Evolutionary conservation across 768 basidiomycete genomes (phyloP).

Genomic region (Vararia minispora): DNA sequence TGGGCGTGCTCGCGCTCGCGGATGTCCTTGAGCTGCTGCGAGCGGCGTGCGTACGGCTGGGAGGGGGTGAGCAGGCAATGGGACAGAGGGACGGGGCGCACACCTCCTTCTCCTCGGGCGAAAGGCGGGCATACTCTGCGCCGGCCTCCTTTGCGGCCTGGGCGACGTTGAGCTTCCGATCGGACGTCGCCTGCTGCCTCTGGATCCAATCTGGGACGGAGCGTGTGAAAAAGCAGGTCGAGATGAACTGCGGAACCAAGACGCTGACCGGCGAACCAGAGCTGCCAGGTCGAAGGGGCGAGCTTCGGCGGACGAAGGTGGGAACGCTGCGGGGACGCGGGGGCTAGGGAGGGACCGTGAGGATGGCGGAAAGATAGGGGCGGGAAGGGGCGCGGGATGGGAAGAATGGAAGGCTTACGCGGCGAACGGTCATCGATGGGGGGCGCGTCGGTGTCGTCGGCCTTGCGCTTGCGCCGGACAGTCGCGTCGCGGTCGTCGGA

Average conservation of each 20-base stretch:
- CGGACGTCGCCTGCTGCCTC: constrained; percentile 66
- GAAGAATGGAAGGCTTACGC: constrained; percentile 13
- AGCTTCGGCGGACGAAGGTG: constrained; percentile 79
- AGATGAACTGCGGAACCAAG: too few species aligned
- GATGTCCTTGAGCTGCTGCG: constrained; percentile 73
- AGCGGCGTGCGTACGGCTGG: constrained; percentile 79
- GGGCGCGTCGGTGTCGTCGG: constrained; percentile 15
- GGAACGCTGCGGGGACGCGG: constrained; percentile 60
- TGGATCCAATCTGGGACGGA: constrained; percentile 95
- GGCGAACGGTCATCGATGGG: constrained; percentile 14
- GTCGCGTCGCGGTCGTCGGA: constrained; percentile 63
- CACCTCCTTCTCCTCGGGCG: constrained; percentile 77
- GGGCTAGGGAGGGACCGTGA: constrained; percentile 11
- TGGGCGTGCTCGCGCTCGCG: constrained; percentile 73
- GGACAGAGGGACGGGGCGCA: constrained; percentile 14
- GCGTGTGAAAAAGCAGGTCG: too few species aligned
- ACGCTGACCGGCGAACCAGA: too few species aligned
- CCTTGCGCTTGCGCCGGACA: constrained; percentile 44
- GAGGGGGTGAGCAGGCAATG: constrained; percentile 14
- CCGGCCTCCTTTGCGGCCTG: constrained; percentile 94
- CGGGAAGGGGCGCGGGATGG: background rate
- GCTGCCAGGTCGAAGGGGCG: constrained; percentile 91
- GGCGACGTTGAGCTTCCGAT: constrained; percentile 86
- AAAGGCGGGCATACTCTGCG: constrained; percentile 74
- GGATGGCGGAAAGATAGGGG: constrained; percentile 10